Base-by-base conservation (phyloP, 495 filamentous ascomycete species). In the Rhizodiscina lignyota region DNA sequence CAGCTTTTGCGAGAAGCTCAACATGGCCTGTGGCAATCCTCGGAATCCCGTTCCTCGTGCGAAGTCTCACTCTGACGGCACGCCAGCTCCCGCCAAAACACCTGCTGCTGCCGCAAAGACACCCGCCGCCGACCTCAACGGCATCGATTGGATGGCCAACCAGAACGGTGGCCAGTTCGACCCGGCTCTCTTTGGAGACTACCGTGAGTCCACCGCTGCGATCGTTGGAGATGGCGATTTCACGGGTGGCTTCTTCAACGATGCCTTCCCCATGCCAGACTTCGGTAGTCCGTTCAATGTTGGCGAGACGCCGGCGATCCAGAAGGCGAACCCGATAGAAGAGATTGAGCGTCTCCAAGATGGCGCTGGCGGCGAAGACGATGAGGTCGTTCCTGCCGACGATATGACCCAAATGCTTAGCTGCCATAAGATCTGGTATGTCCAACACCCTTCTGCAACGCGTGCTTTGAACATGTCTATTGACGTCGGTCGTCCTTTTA, bases 381-480 rank as follows among this genome's bases (percentile, higher is more conserved):
- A 83, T 26, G 69, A 79, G 30, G 65, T 56, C 4, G 50, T 77
- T 11, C 73, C 74, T 18, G 67, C 61, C 2, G 71, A 81, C 40
- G 71, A 77, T 43, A 61, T 61, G 15, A 58, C 69, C 22, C 62
- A 80, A 50, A 66, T 92, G 52, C 56, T 89, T 28, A 79, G 66
- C 21, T 97, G 85, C 58, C 85, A 79, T 38, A 86, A 86, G 47
- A 85, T 97, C 32, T 94, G 89, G 89, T 94, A 70, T 20, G 55
- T 52, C 13, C n/a, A n/a, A n/a, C n/a, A n/a, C n/a, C 23, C 30
- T 21, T 31, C 10, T 27, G 18, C 5, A 4, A 35, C 16, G 17
- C 38, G 43, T 18, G 41, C 43, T 38, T 37, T 33, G 28, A 18
- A 30, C 18, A 4, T 0, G 21, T 36, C 27, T 21, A 17, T 30